These are phyloP conservation scores for Dryas alaskensis DNA, from an alignment of 306 rosid species.

Conservation along the genomic window DNA sequence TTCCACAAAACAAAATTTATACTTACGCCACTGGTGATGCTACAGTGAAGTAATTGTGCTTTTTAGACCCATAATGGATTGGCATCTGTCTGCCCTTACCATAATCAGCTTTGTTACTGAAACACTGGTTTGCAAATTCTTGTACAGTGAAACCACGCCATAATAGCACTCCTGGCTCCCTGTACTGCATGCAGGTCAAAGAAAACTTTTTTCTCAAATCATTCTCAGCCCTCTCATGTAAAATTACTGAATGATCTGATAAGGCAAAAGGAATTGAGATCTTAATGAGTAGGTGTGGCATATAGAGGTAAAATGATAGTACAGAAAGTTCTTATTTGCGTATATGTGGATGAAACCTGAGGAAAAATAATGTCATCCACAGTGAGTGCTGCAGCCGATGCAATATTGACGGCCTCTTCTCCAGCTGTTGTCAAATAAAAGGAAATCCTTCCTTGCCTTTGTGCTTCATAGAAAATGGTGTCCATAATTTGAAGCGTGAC, in stretches of 20 bases:
- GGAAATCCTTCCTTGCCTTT: conserved; percentile 92
- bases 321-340: background rate
- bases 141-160: conserved; percentile 92
- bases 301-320: background rate
- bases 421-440: conserved; percentile 73
- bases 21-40: conserved; percentile 87
- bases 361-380: conserved; percentile 72
- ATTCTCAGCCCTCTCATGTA: conserved; percentile 10
- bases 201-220: conserved; percentile 14
- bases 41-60: conserved; percentile 78
- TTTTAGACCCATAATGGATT: conserved; percentile 76
- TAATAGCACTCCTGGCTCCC: conserved; percentile 78
- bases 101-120: conserved; percentile 66
- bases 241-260: conserved; percentile 9
- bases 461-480: conserved; percentile 80
- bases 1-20: background rate
- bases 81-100: conserved; percentile 99
- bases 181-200: conserved; percentile 54
- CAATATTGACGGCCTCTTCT: conserved; percentile 84
- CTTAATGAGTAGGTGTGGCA: conserved; percentile 15
- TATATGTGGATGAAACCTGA: conserved; percentile 53
- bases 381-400: conserved; percentile 84
- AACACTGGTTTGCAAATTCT: conserved; percentile 87
- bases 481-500: conserved; percentile 88
- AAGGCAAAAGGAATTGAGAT: conserved; percentile 2